Percentiles rank a stretch among this genome's conserved stretches.
Conservation (phyloP, 352 stramenopile species). For the Phytophthora brassicae region DNA sequence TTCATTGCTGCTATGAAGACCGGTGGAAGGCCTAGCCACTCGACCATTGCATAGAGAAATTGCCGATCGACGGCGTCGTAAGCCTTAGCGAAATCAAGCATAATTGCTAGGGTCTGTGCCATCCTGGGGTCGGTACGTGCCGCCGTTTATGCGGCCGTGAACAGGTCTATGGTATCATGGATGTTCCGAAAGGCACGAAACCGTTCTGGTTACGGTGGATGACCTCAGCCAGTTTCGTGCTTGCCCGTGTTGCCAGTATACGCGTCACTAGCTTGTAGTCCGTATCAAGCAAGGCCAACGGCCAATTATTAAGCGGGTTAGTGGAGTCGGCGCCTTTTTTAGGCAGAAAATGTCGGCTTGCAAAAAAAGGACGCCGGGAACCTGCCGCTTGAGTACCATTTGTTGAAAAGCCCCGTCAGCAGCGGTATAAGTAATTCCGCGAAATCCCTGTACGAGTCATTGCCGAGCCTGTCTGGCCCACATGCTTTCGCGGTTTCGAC, state of each 20-base stretch:
- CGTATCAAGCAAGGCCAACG: constrained; percentile 7
- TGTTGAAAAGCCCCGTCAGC: not conserved
- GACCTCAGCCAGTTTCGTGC: not conserved
- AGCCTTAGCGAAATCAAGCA: no score
- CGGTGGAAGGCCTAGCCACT: no score
- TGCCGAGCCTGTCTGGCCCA: constrained; percentile 7
- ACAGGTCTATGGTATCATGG: not conserved
- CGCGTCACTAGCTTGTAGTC: constrained; percentile 18
- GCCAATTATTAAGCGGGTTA: constrained; percentile 9
- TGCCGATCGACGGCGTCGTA: no score
- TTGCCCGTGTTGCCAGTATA: not conserved
- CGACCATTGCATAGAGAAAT: no score
- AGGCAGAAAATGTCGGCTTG: constrained; percentile 4
- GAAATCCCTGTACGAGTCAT: constrained; percentile 9
- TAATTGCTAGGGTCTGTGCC: not conserved
- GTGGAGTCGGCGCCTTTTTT: not conserved
- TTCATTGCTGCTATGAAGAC: no score
- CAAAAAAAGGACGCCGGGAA: not conserved
- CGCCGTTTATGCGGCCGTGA: not conserved
- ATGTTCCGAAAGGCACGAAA: constrained; percentile 3
- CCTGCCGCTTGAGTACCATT: not conserved
- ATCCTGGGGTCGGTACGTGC: not conserved
- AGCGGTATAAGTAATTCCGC: not conserved
- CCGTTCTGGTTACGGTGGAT: not conserved
- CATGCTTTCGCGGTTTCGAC: constrained; percentile 1